A percentile compares a stretch with the other conserved stretches of the same genome.
Conservation (phyloP, 805 yeast species). For the Kodamaea kaohsiungensis region DNA sequence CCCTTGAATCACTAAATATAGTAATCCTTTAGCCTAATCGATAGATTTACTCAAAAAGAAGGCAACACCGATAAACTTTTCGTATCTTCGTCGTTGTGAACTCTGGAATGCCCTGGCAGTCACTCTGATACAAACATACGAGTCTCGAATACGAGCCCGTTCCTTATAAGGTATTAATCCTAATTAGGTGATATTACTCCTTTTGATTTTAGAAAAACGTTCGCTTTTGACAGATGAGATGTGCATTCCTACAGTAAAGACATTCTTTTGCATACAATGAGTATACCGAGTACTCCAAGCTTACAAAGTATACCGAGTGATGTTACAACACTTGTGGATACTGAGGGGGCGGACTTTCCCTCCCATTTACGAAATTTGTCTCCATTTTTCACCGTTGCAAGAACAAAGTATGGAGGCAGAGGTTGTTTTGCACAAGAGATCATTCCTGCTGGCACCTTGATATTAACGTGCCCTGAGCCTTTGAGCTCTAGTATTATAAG, state of each 20-base stretch:
- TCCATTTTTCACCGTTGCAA: constrained; percentile 30
- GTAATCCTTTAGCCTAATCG: too few relatives aligned
- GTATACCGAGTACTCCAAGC: constrained; percentile 1
- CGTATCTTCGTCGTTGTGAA: neutral
- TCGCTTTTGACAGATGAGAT: constrained; percentile 3
- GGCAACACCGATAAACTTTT: neutral
- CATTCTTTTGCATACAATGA: neutral
- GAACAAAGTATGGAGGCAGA: constrained; percentile 56
- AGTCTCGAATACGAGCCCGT: neutral
- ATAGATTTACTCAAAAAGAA: neutral
- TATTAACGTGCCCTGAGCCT: constrained; percentile 43
- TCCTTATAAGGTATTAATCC: neutral
- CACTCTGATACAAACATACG: neutral
- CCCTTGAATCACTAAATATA: too few relatives aligned
- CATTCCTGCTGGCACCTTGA: constrained; percentile 43
- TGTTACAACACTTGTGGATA: constrained; percentile 4
- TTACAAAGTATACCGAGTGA: constrained; percentile 5
- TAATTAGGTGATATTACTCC: neutral
- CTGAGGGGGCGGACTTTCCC: neutral
- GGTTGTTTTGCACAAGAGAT: constrained; percentile 53
- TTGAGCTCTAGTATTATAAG: constrained; percentile 49
- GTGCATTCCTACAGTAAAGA: neutral
- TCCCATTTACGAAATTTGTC: constrained; percentile 18
- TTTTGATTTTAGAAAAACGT: neutral
- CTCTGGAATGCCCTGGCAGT: neutral